Evolutionary conservation across 179 eudicot species (phyloP).

Genomic region (Heliamphora pulchella): DNA sequence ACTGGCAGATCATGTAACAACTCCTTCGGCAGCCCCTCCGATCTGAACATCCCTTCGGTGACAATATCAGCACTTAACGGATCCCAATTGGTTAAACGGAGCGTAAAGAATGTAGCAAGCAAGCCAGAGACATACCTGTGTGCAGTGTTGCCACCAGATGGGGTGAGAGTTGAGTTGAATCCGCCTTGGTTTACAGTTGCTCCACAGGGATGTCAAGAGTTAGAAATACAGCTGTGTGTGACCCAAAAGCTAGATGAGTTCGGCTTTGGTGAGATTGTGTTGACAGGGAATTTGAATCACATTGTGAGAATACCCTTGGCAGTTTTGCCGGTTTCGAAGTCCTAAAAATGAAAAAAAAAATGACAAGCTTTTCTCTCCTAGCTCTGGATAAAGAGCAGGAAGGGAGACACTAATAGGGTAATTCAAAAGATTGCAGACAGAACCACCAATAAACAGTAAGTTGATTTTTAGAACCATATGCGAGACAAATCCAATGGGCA

Average conservation of each 20-base stretch:
- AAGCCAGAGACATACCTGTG: slow-evolving; percentile 63
- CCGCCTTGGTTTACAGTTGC: slow-evolving; percentile 67
- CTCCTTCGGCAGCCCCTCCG: slow-evolving; percentile 53
- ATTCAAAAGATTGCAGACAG: not conserved
- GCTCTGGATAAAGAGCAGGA: not conserved
- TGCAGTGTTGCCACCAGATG: slow-evolving; percentile 52
- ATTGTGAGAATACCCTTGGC: slow-evolving; percentile 75
- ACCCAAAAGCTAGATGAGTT: slow-evolving; percentile 40
- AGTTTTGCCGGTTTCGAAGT: slow-evolving; percentile 39
- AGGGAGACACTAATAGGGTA: not conserved
- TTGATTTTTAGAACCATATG: not conserved
- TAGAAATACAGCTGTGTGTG: slow-evolving; percentile 53
- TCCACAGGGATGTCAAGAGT: slow-evolving; percentile 41
- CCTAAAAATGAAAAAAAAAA: slow-evolving; percentile 12
- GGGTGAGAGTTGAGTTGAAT: slow-evolving; percentile 42
- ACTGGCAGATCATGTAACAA: slow-evolving; percentile 70
- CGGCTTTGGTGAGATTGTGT: slow-evolving; percentile 71
- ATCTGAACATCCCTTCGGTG: slow-evolving; percentile 79
- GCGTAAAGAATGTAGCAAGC: slow-evolving; percentile 45
- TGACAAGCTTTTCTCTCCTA: not conserved
- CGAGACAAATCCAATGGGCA: too few species aligned
- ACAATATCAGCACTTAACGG: slow-evolving; percentile 53
- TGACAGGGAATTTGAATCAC: slow-evolving; percentile 77
- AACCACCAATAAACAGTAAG: not conserved
- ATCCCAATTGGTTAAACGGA: slow-evolving; percentile 35